Evolutionary conservation across 371 early-diverging fungal species (phyloP), one percentile per base, ranked within the genome.

Genomic region (Haplosporangium sp.): DNA sequence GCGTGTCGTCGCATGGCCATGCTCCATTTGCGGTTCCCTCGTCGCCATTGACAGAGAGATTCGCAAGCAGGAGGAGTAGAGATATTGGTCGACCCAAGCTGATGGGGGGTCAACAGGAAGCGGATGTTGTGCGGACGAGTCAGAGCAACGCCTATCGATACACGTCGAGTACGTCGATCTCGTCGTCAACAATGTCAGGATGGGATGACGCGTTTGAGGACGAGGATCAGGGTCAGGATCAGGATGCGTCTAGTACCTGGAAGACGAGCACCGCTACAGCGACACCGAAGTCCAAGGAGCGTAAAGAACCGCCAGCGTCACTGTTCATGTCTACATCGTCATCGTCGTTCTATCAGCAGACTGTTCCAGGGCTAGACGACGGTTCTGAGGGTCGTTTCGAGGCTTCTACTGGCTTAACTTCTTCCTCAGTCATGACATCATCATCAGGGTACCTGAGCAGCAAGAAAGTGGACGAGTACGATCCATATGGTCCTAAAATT

Each of bases 301-400:
- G 23, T 12, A 67, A 61, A 43, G 55, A 55, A 12, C 16, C 42
- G 42, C 42, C n/a, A 10, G 41, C 55, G 12, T 1, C 70, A 9
- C n/a, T 56, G 21, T 23, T 66, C 23, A 13, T 16, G 11, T 59
- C 69, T 12, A 42, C 55, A 7, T 62, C 74, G 2, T 63, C 70
- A 2, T 66, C 65, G 5, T 69, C 71, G 12, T 77, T 77, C 45
- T 77, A 71, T 57, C 63, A 64, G 46, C 79, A 77, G 62, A 40
- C 64, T 23, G 79, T 77, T 20, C 79, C 79, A 21, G 79, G 72
- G 9, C 18, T 77, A 37, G 79, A 77, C 40, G 59, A 40, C 29
- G 64, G 67, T 41, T 6, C 11, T 6, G 52, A 38, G 13, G 43
- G 64, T 5, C 54, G 45, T 13, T 10, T n/a, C 8, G 48, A 48